Base-by-base conservation (phyloP, 2,329 filamentous ascomycete genomes). In the Alternaria alternata region DNA sequence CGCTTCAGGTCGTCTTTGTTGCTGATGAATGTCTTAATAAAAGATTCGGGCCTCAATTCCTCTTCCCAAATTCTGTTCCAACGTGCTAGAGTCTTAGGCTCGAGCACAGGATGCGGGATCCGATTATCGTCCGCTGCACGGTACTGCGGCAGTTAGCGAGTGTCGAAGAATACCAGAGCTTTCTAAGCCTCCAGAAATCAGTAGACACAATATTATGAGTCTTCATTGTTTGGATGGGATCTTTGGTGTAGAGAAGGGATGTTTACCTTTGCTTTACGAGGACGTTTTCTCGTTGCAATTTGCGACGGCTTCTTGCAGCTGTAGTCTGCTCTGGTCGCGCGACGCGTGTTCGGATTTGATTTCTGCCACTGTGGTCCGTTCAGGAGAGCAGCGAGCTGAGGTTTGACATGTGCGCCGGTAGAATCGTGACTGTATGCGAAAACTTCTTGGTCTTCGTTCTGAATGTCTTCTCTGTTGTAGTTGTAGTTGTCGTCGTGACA, bases 1-100 rank as follows among this genome's bases (percentile, higher is more conserved):
- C 62, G 59, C 24, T 58, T 16, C 7, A 66, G 43, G 51, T 69
- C 63, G 53, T 62, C 60, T 36, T 60, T 28, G 4, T 51, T 63
- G 3, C 61, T 52, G 36, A 65, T 18, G 34, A 71, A 69, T 14
- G 64, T 55, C 22, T 63, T 49, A 7, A 18, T 7, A 39, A 65
- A 48, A 12, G 47, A 68, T 26, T 60, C 51, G 7, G 55, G 44
- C 24, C 20, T 51, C 11, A 32, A 9, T 22, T 65, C 56, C 43
- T 66, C 52, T 26, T 22, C 32, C n/a, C 36, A 47, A 22, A 54
- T 44, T 22, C 41, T 26, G 38, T 56, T 20, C 61, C 62, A 60
- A 34, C 48, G 53, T 39, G 38, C 16, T 24, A 52, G 26, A 20
- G 57, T 32, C 24, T 34, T n/a, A 14, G 24, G 41, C 39, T 52